Conservation (phyloP, 225 moss, liverwort and hornwort genomes). For the Antitrichia curtipendula region DNA sequence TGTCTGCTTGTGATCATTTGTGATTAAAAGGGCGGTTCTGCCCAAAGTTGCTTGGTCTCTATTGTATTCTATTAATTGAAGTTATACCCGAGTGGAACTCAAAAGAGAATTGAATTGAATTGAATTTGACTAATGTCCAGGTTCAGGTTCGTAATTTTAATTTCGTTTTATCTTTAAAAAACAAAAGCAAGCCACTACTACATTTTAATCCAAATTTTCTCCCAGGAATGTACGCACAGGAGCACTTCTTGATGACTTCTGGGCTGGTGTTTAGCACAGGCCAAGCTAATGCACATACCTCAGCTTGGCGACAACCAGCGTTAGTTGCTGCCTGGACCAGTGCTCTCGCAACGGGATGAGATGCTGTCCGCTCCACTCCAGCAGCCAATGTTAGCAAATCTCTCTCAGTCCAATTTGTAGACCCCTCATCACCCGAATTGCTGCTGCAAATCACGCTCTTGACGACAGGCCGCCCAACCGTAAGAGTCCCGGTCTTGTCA, state of each 20-base stretch:
- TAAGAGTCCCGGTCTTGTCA: conserved; percentile 97
- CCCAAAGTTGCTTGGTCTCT: background rate
- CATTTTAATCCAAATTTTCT: background rate
- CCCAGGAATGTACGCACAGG: background rate
- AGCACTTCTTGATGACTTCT: background rate
- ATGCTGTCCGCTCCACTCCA: conserved; percentile 81
- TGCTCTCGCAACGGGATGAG: conserved; percentile 91
- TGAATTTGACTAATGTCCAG: background rate
- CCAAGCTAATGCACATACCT: conserved; percentile 22
- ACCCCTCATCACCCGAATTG: background rate
- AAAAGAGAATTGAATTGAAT: background rate
- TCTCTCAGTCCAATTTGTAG: conserved; percentile 38
- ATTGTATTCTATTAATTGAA: background rate
- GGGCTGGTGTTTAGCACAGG: background rate
- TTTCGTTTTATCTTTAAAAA: background rate
- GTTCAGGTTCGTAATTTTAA: background rate
- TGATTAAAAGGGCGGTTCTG: background rate
- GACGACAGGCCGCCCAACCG: conserved; percentile 78
- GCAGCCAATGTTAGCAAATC: conserved; percentile 88
- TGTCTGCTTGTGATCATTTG: background rate
- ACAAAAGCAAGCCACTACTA: background rate
- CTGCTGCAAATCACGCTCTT: conserved; percentile 48
- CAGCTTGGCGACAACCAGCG: conserved; percentile 58
- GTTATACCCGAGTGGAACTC: background rate
- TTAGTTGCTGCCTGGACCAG: conserved; percentile 73